A percentile compares a stretch with the other conserved stretches of the same genome.
Evolutionary conservation across 371 early-diverging fungal species (phyloP).

Genomic region (Apophysomyces elegans): DNA sequence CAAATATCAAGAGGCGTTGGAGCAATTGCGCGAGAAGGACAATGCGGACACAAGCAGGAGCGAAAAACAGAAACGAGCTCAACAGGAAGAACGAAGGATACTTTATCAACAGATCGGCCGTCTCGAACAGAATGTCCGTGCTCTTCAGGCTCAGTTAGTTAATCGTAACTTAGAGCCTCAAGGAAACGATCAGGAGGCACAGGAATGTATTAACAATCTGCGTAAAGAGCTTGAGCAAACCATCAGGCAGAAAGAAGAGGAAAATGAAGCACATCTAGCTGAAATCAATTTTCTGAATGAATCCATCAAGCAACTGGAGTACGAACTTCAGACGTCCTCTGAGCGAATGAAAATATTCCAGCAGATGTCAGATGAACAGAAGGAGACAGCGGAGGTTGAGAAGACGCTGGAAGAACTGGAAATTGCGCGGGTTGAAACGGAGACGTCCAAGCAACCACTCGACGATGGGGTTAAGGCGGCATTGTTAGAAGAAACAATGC

Average conservation of each 20-base stretch:
- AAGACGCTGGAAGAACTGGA: slow-evolving; percentile 16
- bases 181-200: not conserved
- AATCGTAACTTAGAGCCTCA: not conserved
- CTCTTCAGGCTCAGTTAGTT: not conserved
- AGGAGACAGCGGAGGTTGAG: slow-evolving; percentile 16
- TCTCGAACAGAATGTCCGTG: slow-evolving; percentile 3
- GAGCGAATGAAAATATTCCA: not conserved
- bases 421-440: not conserved
- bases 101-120: slow-evolving; percentile 5
- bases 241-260: no score
- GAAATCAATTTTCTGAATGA: not conserved
- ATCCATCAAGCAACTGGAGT: not conserved
- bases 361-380: slow-evolving; percentile 14
- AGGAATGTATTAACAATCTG: not conserved
- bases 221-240: not conserved
- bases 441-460: not conserved
- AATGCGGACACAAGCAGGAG: not conserved
- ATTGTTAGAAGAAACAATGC: not conserved
- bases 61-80: slow-evolving; percentile 3
- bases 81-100: slow-evolving; percentile 6
- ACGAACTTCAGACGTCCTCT: not conserved
- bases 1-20: not conserved
- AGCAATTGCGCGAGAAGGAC: not conserved
- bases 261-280: no score
- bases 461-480: not conserved